A percentile compares a stretch with the other conserved stretches of the same genome.
Evolutionary conservation across 225 moss, liverwort and hornwort species (phyloP).

Genomic region (Ulota crispa): DNA sequence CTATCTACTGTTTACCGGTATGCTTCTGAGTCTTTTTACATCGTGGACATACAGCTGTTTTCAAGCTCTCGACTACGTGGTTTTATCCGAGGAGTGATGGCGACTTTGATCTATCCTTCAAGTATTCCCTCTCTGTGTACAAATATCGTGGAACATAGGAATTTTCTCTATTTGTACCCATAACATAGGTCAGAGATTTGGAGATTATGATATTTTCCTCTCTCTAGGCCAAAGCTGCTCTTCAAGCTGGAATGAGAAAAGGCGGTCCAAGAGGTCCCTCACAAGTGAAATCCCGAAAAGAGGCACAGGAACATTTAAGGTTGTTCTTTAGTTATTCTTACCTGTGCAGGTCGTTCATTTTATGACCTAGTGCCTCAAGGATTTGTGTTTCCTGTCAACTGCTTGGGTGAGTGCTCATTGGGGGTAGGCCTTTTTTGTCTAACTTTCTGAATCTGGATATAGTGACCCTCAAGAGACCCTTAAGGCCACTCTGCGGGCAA

Average conservation of each 20-base stretch:
- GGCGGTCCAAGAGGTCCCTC: constrained; percentile 63
- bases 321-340: constrained; percentile 24
- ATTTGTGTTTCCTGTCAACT: not conserved
- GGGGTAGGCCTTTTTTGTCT: constrained; percentile 1
- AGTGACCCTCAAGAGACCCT: constrained; percentile 65
- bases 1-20: not conserved
- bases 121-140: not conserved
- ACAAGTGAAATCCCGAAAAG: constrained; percentile 53
- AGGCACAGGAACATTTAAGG: constrained; percentile 61
- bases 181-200: not conserved
- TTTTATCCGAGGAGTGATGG: not conserved
- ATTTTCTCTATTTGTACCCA: not conserved
- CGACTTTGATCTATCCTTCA: not conserved
- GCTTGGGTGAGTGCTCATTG: too few relatives aligned
- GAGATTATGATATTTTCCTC: constrained; percentile 7
- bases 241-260: constrained; percentile 89
- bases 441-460: constrained; percentile 12
- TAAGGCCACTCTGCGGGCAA: constrained; percentile 74
- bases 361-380: not conserved
- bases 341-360: not conserved
- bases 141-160: not conserved
- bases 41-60: not conserved
- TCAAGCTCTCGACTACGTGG: not conserved
- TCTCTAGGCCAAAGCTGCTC: constrained; percentile 85
- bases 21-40: not conserved